A percentile compares a stretch with the other conserved stretches of the same genome.
Evolutionary conservation across 495 filamentous ascomycete genomes (phyloP).

Genomic region (Entonaema liquescens): DNA sequence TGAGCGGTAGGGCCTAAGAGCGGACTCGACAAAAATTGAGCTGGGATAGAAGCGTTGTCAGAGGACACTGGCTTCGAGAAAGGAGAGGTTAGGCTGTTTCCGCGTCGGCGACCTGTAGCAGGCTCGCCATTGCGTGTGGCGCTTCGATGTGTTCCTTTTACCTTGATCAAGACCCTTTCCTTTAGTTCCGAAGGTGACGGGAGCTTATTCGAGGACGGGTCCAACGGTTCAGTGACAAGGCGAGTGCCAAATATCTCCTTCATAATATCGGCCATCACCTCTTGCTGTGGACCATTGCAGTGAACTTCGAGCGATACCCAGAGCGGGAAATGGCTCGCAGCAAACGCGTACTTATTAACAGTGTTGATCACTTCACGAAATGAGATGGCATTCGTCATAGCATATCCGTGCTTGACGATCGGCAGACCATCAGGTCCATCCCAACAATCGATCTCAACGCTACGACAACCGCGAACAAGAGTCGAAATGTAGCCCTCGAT

Average conservation of each 20-base stretch:
- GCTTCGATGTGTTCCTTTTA: slow-evolving; percentile 70
- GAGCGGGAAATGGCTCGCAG: slow-evolving; percentile 80
- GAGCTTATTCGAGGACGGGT: slow-evolving; percentile 68
- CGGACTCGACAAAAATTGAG: slow-evolving; percentile 66
- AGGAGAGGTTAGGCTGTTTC: slow-evolving; percentile 82
- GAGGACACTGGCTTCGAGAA: slow-evolving; percentile 65
- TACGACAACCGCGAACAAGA: slow-evolving; percentile 88
- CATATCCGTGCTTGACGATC: slow-evolving; percentile 88
- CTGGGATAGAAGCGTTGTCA: slow-evolving; percentile 63
- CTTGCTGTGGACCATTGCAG: slow-evolving; percentile 83
- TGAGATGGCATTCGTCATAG: slow-evolving; percentile 82
- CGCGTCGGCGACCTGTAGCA: slow-evolving; percentile 65
- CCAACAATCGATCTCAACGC: slow-evolving; percentile 98
- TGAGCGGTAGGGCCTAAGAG: slow-evolving; percentile 51
- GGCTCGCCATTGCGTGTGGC: slow-evolving; percentile 50
- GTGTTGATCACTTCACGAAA: slow-evolving; percentile 91
- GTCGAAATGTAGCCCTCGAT: slow-evolving; percentile 93
- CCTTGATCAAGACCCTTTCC: slow-evolving; percentile 88
- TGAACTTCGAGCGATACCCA: slow-evolving; percentile 97
- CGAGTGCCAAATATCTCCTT: slow-evolving; percentile 78
- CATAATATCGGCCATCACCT: slow-evolving; percentile 91
- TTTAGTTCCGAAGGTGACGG: slow-evolving; percentile 88
- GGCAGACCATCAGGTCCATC: slow-evolving; percentile 87
- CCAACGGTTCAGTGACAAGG: slow-evolving; percentile 77
- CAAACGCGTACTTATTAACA: slow-evolving; percentile 92